Conservation (phyloP, 2,329 filamentous ascomycete genomes). For the Alternaria sp. region DNA sequence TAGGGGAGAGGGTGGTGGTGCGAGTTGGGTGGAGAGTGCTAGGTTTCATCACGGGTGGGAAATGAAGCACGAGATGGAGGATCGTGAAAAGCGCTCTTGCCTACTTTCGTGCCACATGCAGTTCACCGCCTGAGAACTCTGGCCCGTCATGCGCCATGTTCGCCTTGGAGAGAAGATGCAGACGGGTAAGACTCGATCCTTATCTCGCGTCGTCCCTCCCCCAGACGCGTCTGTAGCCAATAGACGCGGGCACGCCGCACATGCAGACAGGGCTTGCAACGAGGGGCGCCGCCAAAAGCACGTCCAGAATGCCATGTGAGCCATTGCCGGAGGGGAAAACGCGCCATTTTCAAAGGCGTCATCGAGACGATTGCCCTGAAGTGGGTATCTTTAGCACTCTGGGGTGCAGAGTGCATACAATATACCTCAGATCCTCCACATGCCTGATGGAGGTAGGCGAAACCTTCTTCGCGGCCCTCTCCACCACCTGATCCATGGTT, state of each 20-base stretch:
- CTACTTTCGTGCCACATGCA: conserved; percentile 15
- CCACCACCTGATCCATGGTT: not conserved
- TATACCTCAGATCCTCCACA: conserved; percentile 22
- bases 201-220: conserved; percentile 13
- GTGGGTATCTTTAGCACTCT: conserved; percentile 23
- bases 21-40: conserved; percentile 12
- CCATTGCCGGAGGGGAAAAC: not conserved
- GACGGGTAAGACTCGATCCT: conserved; percentile 16
- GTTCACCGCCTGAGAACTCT: conserved; percentile 17
- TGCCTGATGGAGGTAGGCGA: conserved; percentile 2
- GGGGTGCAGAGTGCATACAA: conserved; percentile 31
- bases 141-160: conserved; percentile 19
- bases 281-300: conserved; percentile 18
- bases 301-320: conserved; percentile 15
- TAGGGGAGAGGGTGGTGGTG: conserved; percentile 12
- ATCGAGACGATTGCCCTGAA: conserved; percentile 15
- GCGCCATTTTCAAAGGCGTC: conserved; percentile 12
- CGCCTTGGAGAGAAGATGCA: conserved; percentile 15
- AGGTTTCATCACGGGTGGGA: conserved; percentile 21
- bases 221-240: conserved; percentile 11
- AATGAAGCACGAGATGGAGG: conserved; percentile 17
- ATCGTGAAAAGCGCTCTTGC: conserved; percentile 21
- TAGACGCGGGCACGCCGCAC: conserved; percentile 10
- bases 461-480: not conserved
- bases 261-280: conserved; percentile 16